Percentiles rank a stretch among this genome's conserved stretches.
Conservation (phyloP, 2,329 filamentous ascomycete genomes). For the Hypoxylon sp. region DNA sequence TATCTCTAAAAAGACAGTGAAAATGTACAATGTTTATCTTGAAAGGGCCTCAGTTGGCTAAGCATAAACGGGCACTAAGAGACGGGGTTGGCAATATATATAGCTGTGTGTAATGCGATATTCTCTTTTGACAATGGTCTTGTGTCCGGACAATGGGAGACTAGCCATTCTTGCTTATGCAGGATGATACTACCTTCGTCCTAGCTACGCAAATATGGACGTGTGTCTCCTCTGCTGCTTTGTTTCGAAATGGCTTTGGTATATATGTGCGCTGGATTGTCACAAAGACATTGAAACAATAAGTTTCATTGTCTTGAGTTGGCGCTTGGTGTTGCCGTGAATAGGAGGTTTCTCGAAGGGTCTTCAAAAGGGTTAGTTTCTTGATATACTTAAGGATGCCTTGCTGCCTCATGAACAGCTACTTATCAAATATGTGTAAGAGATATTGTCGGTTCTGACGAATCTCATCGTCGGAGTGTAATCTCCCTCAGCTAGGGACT, state of each 20-base stretch:
- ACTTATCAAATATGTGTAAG: neutral
- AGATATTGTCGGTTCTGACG: conserved; percentile 5
- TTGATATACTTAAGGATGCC: conserved; percentile 19
- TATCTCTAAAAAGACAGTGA: conserved; percentile 13
- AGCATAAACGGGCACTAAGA: neutral
- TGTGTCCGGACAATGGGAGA: conserved; percentile 16
- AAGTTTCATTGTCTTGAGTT: conserved; percentile 11
- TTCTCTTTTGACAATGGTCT: conserved; percentile 15
- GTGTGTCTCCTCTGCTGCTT: conserved; percentile 8
- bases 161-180: neutral
- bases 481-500: neutral
- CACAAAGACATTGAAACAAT: conserved; percentile 31
- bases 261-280: neutral
- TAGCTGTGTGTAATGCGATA: neutral
- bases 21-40: neutral
- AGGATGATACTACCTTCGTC: neutral
- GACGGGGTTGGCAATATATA: neutral
- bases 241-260: conserved; percentile 13
- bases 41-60: neutral
- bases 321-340: neutral
- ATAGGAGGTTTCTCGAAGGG: conserved; percentile 30
- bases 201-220: neutral
- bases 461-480: neutral
- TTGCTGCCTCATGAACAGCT: neutral
- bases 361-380: neutral